phyloP scores from a whole-genome alignment of 1,139 yeast genomes.

The Entelexis paramagnoliae region DNA sequence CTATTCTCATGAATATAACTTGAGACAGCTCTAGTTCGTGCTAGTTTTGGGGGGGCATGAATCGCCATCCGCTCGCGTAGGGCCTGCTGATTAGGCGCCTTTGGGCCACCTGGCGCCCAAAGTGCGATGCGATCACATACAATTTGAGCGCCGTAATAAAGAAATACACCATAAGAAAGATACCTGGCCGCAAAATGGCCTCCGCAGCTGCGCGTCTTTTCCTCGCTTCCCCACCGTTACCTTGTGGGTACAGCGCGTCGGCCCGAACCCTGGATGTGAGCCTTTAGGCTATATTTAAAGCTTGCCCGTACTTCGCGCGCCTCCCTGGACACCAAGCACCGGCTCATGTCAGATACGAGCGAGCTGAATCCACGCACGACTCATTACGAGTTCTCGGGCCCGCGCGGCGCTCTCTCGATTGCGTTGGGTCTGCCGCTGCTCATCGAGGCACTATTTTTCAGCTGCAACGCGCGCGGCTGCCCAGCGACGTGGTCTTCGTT shows the following conservation, averaged over 20 bases:
- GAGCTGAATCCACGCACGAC: constrained; percentile 54
- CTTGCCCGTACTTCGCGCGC: background rate
- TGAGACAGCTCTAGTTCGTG: too few relatives aligned
- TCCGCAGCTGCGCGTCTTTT: too few relatives aligned
- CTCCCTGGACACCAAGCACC: background rate
- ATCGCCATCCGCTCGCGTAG: too few relatives aligned
- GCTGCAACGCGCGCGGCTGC: constrained; percentile 33
- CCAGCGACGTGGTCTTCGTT: constrained; percentile 27
- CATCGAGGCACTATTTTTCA: constrained; percentile 47
- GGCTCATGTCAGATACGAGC: background rate
- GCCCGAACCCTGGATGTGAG: background rate
- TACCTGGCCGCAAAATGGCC: too few relatives aligned
- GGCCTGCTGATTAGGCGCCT: too few relatives aligned
- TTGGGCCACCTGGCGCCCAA: too few relatives aligned
- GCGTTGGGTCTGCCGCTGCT: constrained; percentile 58
- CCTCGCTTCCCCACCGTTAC: background rate
- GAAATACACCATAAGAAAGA: too few relatives aligned
- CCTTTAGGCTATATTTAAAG: background rate
- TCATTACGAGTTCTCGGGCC: constrained; percentile 67
- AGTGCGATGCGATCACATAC: too few relatives aligned
- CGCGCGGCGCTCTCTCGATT: constrained; percentile 59
- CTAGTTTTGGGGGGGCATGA: too few relatives aligned
- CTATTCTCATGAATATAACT: too few relatives aligned
- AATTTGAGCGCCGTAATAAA: too few relatives aligned
- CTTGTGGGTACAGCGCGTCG: background rate